Conservation (phyloP, 768 basidiomycete genomes). For the Favolaschia claudopus region DNA sequence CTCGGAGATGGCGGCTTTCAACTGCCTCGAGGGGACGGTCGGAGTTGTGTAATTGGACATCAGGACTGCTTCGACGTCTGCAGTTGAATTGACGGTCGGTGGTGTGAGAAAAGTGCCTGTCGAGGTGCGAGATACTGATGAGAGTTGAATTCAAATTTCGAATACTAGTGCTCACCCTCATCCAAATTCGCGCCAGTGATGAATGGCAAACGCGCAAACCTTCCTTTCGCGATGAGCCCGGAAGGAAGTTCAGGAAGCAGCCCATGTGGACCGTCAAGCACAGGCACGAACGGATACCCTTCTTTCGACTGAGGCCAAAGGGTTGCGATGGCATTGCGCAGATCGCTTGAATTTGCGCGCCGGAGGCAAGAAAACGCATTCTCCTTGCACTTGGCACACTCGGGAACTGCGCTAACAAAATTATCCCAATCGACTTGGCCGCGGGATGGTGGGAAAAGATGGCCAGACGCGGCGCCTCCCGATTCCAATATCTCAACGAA, state of each 20-base stretch:
- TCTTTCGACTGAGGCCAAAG: not conserved
- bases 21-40: not conserved
- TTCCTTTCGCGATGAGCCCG: not conserved
- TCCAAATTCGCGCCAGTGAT: slow-evolving; percentile 4
- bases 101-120: slow-evolving; percentile 3
- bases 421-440: slow-evolving; percentile 11
- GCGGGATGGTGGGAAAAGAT: not conserved
- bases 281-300: not conserved
- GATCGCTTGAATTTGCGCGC: not conserved
- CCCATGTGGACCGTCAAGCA: not conserved
- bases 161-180: slow-evolving; percentile 9
- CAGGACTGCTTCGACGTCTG: not conserved
- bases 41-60: not conserved
- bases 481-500: slow-evolving; percentile 2
- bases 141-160: too few relatives aligned
- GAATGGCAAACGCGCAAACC: slow-evolving; percentile 1
- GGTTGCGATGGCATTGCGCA: not conserved
- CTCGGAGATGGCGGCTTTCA: not conserved
- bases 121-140: not conserved
- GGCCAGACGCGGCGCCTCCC: not conserved
- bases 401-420: slow-evolving; percentile 1
- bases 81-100: not conserved
- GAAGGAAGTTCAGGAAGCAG: slow-evolving; percentile 1
- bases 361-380: not conserved
- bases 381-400: not conserved